Conservation (phyloP, 352 stramenopile genomes). For the Hyaloperonospora brassicae region DNA sequence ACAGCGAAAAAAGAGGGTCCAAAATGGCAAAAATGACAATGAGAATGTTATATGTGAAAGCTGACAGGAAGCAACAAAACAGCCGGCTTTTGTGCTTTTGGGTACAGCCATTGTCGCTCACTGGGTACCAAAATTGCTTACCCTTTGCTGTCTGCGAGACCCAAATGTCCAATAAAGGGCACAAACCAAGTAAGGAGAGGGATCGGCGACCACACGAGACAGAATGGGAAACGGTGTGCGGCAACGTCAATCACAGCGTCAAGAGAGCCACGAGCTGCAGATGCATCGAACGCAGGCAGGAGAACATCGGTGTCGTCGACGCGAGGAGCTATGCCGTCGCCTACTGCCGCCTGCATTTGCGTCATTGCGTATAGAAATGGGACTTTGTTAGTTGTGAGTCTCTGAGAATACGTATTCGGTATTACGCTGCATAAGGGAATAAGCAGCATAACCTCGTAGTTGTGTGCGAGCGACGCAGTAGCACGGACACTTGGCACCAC, state of each 20-base stretch:
- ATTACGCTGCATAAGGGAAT: too few species aligned
- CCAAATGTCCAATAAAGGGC: constrained; percentile 94
- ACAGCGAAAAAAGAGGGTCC: too few species aligned
- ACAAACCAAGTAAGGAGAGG: constrained; percentile 88
- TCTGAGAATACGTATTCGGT: too few species aligned
- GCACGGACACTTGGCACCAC: too few species aligned
- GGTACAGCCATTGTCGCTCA: neutral
- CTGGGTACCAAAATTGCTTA: constrained; percentile 13
- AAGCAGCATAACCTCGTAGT: too few species aligned
- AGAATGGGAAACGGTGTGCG: constrained; percentile 79
- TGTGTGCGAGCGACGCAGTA: too few species aligned
- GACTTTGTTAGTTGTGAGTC: too few species aligned
- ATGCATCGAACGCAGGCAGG: neutral
- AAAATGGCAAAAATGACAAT: too few species aligned
- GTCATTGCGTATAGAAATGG: too few species aligned
- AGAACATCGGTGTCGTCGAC: too few species aligned
- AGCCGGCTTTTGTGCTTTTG: neutral
- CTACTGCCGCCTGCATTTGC: too few species aligned
- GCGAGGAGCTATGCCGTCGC: too few species aligned
- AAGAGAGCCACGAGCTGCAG: neutral
- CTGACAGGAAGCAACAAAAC: neutral
- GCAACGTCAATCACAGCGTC: constrained; percentile 23
- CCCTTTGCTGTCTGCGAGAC: constrained; percentile 86
- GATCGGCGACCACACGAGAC: constrained; percentile 89
- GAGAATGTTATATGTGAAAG: neutral